Percentiles rank a stretch among this genome's conserved stretches.
Evolutionary conservation across 352 stramenopile genomes (phyloP).

Genomic region (Elongisporangium prolatum): DNA sequence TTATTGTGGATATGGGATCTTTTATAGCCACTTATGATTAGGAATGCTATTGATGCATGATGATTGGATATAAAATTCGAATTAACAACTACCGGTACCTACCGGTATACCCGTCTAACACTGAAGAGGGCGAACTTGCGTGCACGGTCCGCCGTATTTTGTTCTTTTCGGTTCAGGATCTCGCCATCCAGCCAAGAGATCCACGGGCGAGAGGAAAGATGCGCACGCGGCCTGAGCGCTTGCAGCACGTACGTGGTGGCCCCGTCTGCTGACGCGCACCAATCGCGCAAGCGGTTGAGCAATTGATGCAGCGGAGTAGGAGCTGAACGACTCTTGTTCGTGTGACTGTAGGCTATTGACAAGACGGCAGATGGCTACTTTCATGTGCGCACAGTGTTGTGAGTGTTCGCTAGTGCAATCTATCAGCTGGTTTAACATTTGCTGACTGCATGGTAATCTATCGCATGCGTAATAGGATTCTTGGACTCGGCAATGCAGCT

Average conservation of each 20-base stretch:
- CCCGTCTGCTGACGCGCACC: not conserved
- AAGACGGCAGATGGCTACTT: slow-evolving; percentile 58
- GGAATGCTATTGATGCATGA: too few relatives aligned
- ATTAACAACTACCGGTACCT: too few relatives aligned
- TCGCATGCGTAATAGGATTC: slow-evolving; percentile 37
- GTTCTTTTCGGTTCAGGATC: not conserved
- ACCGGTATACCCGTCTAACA: too few relatives aligned
- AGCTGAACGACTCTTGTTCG: not conserved
- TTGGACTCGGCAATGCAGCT: slow-evolving; percentile 80
- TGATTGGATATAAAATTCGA: too few relatives aligned
- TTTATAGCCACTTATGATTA: too few relatives aligned
- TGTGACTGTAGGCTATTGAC: slow-evolving; percentile 36
- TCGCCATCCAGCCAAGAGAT: not conserved
- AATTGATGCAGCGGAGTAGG: not conserved
- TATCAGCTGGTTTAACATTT: not conserved
- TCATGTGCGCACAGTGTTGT: slow-evolving; percentile 64
- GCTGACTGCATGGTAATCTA: not conserved
- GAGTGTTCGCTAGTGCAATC: slow-evolving; percentile 6
- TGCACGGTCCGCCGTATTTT: not conserved
- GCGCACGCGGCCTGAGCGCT: not conserved
- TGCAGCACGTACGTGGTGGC: not conserved
- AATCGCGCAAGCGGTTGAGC: not conserved
- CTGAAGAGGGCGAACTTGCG: too few relatives aligned
- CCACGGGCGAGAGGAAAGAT: not conserved
- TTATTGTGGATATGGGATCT: not conserved